A percentile compares a stretch with the other conserved stretches of the same genome.
Conservation (phyloP, 2,329 filamentous ascomycete genomes). For the Zopfia rhizophila region DNA sequence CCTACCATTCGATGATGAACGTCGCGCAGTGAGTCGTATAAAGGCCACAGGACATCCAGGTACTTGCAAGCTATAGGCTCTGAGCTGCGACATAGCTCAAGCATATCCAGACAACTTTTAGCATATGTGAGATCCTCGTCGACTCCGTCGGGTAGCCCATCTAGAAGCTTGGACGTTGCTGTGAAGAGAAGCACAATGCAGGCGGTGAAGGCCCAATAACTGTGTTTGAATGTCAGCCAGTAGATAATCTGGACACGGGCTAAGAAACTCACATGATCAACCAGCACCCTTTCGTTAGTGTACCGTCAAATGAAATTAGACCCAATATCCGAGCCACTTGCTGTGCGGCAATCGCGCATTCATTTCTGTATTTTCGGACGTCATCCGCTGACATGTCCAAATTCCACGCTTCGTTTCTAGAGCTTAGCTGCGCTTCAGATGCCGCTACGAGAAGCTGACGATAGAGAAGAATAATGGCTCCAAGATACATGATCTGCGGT, state of each 20-base stretch:
- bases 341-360: slow-evolving; percentile 48
- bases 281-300: slow-evolving; percentile 50
- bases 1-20: slow-evolving; percentile 45
- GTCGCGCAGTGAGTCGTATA: slow-evolving; percentile 46
- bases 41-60: slow-evolving; percentile 44
- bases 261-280: slow-evolving; percentile 45
- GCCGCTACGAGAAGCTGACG: slow-evolving; percentile 47
- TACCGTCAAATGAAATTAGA: slow-evolving; percentile 46
- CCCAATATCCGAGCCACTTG: slow-evolving; percentile 48
- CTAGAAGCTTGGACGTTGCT: slow-evolving; percentile 46
- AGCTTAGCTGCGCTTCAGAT: slow-evolving; percentile 41
- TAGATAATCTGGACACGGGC: not conserved
- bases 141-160: slow-evolving; percentile 38
- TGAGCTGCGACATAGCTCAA: slow-evolving; percentile 40
- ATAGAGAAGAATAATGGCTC: slow-evolving; percentile 48
- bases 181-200: slow-evolving; percentile 48
- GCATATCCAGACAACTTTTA: slow-evolving; percentile 48
- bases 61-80: slow-evolving; percentile 48
- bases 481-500: slow-evolving; percentile 52
- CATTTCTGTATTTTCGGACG: slow-evolving; percentile 38
- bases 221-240: slow-evolving; percentile 15
- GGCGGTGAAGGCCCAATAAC: slow-evolving; percentile 51
- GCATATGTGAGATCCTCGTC: slow-evolving; percentile 46
- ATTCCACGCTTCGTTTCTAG: slow-evolving; percentile 30
- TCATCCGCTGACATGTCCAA: slow-evolving; percentile 39